phyloP scores from a whole-genome alignment of 768 basidiomycete genomes.

The Phylloporus arenicola region DNA sequence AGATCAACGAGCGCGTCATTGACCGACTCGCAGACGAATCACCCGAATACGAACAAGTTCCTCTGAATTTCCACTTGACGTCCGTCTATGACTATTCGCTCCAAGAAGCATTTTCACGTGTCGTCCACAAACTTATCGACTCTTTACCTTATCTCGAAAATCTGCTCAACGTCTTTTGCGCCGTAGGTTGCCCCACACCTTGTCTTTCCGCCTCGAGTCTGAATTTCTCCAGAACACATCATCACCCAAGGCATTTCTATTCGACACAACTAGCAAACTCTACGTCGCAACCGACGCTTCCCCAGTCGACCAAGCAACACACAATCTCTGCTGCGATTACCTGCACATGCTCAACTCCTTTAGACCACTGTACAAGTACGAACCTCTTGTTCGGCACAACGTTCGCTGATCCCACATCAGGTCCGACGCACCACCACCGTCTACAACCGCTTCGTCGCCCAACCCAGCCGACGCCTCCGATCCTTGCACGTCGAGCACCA shows the following conservation, averaged over 20 bases:
- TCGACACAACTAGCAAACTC: slow-evolving; percentile 77
- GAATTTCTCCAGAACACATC: slow-evolving; percentile 64
- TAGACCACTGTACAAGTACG: slow-evolving; percentile 78
- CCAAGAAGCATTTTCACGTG: slow-evolving; percentile 87
- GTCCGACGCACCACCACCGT: slow-evolving; percentile 17
- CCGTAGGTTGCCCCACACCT: slow-evolving; percentile 39
- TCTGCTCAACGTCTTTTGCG: slow-evolving; percentile 79
- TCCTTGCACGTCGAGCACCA: slow-evolving; percentile 18
- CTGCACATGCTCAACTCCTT: slow-evolving; percentile 83
- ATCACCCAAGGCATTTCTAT: slow-evolving; percentile 90
- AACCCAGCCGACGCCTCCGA: slow-evolving; percentile 3
- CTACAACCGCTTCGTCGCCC: background rate
- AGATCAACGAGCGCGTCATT: slow-evolving; percentile 81
- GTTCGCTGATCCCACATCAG: slow-evolving; percentile 10
- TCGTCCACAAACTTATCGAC: slow-evolving; percentile 81
- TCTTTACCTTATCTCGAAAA: slow-evolving; percentile 84
- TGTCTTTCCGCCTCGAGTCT: background rate
- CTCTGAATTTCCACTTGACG: slow-evolving; percentile 84
- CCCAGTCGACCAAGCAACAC: slow-evolving; percentile 83
- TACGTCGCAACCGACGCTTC: slow-evolving; percentile 94
- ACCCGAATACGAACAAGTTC: slow-evolving; percentile 71
- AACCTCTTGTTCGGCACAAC: background rate
- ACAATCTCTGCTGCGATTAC: slow-evolving; percentile 89
- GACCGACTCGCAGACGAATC: slow-evolving; percentile 77
- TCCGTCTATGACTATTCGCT: slow-evolving; percentile 91